Evolutionary conservation across 78 protist species (phyloP).

Genomic region (Dictyostelium firmibasis): DNA sequence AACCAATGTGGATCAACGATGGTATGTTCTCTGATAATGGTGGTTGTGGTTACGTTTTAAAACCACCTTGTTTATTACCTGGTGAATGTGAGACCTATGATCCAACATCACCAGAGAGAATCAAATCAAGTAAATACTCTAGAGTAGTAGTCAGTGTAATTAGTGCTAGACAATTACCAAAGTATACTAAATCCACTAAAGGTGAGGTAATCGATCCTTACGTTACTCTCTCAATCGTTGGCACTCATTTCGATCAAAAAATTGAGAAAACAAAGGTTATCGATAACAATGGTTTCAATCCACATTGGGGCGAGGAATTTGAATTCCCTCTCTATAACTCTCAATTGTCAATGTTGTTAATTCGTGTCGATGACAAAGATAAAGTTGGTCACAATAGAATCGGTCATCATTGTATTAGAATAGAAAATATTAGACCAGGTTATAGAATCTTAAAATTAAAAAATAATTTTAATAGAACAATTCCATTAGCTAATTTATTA

Average conservation of each 20-base stretch:
- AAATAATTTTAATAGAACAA: conserved; percentile 21
- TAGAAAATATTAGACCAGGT: conserved; percentile 55
- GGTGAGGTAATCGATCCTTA: conserved; percentile 81
- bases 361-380: conserved; percentile 69
- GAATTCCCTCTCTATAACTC: conserved; percentile 26
- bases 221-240: conserved; percentile 62
- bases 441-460: conserved; percentile 27
- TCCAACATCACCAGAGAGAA: neutral
- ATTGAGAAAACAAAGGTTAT: conserved; percentile 28
- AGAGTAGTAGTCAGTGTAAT: neutral
- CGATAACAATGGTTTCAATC: conserved; percentile 83
- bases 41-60: conserved; percentile 82
- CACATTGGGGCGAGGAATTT: conserved; percentile 78
- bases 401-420: conserved; percentile 51
- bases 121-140: conserved; percentile 3
- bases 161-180: conserved; percentile 80
- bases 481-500: conserved; percentile 50
- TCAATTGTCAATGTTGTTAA: conserved; percentile 62
- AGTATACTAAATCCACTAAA: conserved; percentile 29
- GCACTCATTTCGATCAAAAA: conserved; percentile 17
- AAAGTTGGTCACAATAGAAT: conserved; percentile 52
- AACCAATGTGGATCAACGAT: conserved; percentile 76
- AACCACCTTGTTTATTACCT: conserved; percentile 57
- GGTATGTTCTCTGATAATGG: conserved; percentile 84
- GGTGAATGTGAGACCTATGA: neutral